Base-by-base conservation (phyloP, 768 basidiomycete species). In the Hericium erinaceus region DNA sequence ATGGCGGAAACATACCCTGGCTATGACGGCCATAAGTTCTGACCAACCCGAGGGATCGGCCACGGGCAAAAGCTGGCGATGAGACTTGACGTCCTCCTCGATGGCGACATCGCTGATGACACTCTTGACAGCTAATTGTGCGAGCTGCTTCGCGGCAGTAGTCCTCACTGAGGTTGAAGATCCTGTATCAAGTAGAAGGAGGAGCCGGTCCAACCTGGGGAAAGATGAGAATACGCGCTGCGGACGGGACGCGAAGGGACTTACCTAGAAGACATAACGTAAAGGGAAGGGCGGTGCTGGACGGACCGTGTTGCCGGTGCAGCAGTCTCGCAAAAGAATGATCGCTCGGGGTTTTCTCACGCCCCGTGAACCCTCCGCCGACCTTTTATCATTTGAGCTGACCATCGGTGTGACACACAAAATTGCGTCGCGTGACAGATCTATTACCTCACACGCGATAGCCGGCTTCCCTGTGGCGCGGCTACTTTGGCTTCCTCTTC, bases 121-220 rank as follows among this genome's bases (percentile, higher is more conserved):
- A 63, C 85, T 85, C 71, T 92, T 87, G 18, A 83, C 86, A 0
- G 93, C 93, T 54, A 99, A 77, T 61, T 95, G 91, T 0, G 94
- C 94, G 48, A 99, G 78, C 69, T 99, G 97, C 66, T 92, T 94
- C 4, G 95, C 95, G 0, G 97, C 95, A n/a, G 97, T 97, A 61
- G 84, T 84, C 68, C 95, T 83, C 63, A 99, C 87, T 52, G 89
- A 87, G 44, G 80, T 73, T 3, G 93, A 93, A 12, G 95, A 95
- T 48, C 97, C 97, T 39, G 93, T 94, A 70, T 98, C 95, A 61
- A 99, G 83, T 48, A 99, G 81, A 66, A 92, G 81, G 69, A 99
- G 85, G 75, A 99, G 88, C 72, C 97, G 87, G 80, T 98, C 97
- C 77, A 98, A 85, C 77, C 95, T 95, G 66, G 48, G 13, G 41